These are phyloP conservation scores for Hymenoscyphus scutula DNA, from an alignment of 2,329 filamentous ascomycete genomes.

Conservation along the genomic window DNA sequence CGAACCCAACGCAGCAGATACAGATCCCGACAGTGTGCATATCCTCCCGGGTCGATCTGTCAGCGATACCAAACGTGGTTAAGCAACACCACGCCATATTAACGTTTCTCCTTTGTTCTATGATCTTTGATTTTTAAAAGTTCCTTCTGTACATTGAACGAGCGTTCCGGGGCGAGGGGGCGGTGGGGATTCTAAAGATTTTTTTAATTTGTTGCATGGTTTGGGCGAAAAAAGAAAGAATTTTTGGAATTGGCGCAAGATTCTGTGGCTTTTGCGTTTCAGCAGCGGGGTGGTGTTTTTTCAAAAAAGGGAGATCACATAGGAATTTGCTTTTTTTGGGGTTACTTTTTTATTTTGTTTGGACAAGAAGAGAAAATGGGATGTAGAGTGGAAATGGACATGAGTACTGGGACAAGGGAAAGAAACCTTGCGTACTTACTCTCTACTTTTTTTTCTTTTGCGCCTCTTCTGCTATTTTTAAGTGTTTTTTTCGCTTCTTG, in stretches of 20 bases:
- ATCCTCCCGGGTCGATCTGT: slow-evolving; percentile 19
- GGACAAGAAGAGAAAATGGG: not conserved
- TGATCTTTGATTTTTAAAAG: slow-evolving; percentile 19
- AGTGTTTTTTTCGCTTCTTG: not conserved
- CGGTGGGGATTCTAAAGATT: not conserved
- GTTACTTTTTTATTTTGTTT: not conserved
- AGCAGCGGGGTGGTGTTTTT: not conserved
- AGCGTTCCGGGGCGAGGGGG: slow-evolving; percentile 9
- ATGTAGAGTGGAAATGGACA: not conserved
- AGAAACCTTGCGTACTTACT: not conserved
- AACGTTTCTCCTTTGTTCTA: slow-evolving; percentile 26
- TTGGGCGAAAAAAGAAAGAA: not conserved
- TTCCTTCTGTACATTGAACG: slow-evolving; percentile 28
- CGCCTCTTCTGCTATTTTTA: not conserved
- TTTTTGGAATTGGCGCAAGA: not conserved
- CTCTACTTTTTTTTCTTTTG: not conserved
- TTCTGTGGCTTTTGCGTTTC: not conserved
- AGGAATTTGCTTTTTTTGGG: not conserved
- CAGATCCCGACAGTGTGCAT: slow-evolving; percentile 33
- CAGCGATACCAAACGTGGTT: slow-evolving; percentile 14
- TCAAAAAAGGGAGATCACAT: not conserved
- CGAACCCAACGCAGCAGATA: slow-evolving; percentile 50
- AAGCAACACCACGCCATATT: slow-evolving; percentile 15
- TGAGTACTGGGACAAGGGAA: not conserved
- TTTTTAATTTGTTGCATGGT: not conserved